A percentile compares a stretch with the other conserved stretches of the same genome.
These are phyloP conservation scores for Saccharomycopsis babjevae DNA, from an alignment of 805 yeast genomes.

Conservation along the genomic window DNA sequence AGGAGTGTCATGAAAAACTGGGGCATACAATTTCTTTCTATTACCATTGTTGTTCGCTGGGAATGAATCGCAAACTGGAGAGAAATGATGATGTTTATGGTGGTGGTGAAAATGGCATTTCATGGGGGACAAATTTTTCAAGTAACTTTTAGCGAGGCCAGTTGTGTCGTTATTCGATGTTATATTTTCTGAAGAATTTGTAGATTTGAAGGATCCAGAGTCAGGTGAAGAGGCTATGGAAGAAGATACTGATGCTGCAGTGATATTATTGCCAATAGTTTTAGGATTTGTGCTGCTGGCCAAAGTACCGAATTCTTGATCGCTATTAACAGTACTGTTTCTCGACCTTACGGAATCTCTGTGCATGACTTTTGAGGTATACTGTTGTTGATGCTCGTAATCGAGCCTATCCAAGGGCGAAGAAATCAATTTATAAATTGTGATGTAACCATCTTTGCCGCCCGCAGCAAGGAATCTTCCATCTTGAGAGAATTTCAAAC, in stretches of 20 bases:
- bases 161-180: neutral
- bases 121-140: neutral
- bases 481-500: constrained; percentile 62
- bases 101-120: neutral
- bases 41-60: neutral
- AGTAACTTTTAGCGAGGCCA: neutral
- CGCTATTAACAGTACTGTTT: neutral
- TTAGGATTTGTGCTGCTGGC: neutral
- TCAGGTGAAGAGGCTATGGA: neutral
- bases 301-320: neutral
- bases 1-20: constrained; percentile 69
- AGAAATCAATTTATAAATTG: constrained; percentile 72
- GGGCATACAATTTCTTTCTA: constrained; percentile 40
- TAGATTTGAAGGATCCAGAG: neutral
- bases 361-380: neutral
- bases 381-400: constrained; percentile 20
- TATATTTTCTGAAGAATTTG: neutral
- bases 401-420: constrained; percentile 60
- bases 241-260: neutral
- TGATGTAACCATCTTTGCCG: constrained; percentile 59
- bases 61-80: neutral
- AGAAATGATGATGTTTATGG: neutral
- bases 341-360: neutral
- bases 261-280: neutral
- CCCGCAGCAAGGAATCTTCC: constrained; percentile 81